These are phyloP conservation scores for Papilionanthe hybrid DNA, from an alignment of 116 monocot genomes.

Conservation along the genomic window DNA sequence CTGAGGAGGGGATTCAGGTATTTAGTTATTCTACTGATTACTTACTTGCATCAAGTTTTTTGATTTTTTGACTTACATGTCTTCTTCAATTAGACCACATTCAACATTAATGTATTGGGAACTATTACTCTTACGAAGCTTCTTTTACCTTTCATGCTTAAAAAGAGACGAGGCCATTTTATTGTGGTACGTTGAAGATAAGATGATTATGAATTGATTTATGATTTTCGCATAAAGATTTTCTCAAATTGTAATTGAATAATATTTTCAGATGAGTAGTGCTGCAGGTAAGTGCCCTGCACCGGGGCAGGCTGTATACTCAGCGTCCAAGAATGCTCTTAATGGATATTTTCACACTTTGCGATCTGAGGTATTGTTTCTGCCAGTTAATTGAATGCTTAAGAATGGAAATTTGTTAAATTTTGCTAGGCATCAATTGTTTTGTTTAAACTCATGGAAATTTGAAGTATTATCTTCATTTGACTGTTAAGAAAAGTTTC, in stretches of 20 bases:
- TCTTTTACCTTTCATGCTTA: slow-evolving; percentile 83
- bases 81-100: slow-evolving; percentile 49
- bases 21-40: neutral
- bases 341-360: slow-evolving; percentile 94
- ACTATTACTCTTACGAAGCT: slow-evolving; percentile 80
- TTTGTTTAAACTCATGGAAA: neutral
- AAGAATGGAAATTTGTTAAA: neutral
- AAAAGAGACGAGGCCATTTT: slow-evolving; percentile 86
- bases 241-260: slow-evolving; percentile 8
- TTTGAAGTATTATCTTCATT: neutral
- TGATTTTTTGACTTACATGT: neutral
- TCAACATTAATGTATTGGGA: slow-evolving; percentile 79
- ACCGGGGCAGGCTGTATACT: slow-evolving; percentile 93
- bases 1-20: slow-evolving; percentile 66
- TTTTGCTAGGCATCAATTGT: neutral
- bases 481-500: neutral
- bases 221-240: neutral
- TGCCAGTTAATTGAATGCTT: slow-evolving; percentile 3
- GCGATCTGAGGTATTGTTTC: slow-evolving; percentile 75
- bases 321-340: slow-evolving; percentile 93
- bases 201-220: neutral
- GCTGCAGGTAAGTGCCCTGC: slow-evolving; percentile 93
- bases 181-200: slow-evolving; percentile 60
- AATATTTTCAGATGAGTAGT: slow-evolving; percentile 82
- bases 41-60: neutral